These are phyloP conservation scores for Aurinia saxatilis DNA, from an alignment of 345 rosid species.

Conservation along the genomic window DNA sequence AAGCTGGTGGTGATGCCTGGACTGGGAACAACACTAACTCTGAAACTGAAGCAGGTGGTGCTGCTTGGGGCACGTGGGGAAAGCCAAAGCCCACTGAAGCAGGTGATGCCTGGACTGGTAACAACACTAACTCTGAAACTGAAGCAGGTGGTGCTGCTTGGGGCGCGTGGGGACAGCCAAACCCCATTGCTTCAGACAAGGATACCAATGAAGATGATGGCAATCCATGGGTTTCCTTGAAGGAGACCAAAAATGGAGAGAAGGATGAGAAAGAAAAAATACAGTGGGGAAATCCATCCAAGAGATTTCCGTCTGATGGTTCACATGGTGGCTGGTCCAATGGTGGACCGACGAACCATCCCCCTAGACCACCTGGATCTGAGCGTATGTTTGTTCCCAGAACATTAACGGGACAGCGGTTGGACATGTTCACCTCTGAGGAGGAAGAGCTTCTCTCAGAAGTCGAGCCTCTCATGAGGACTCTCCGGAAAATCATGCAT, in stretches of 20 bases:
- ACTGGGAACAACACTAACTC: too few species aligned
- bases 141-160: constrained; percentile 25
- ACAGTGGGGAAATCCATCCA: constrained; percentile 43
- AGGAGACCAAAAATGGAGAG: constrained; percentile 21
- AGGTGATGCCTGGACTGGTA: too few species aligned
- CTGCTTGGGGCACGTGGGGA: constrained; percentile 35
- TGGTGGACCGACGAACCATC: constrained; percentile 49
- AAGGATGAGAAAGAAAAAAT: constrained; percentile 26
- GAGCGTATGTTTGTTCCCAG: too few species aligned
- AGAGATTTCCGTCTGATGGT: constrained; percentile 38
- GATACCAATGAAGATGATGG: constrained; percentile 26
- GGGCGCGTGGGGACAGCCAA: constrained; percentile 36
- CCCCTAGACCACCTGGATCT: constrained; percentile 38
- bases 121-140: neutral
- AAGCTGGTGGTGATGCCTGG: too few species aligned
- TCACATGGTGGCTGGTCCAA: constrained; percentile 31
- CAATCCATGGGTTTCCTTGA: constrained; percentile 31
- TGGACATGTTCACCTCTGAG: constrained; percentile 77
- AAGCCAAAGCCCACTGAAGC: constrained; percentile 37
- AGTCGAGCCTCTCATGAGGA: constrained; percentile 61
- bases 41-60: constrained; percentile 1
- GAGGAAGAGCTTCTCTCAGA: constrained; percentile 69
- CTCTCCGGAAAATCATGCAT: constrained; percentile 58
- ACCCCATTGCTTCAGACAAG: constrained; percentile 33
- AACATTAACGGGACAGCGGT: constrained; percentile 56